phyloP scores from a whole-genome alignment of 2,329 filamentous ascomycete genomes.

The Xylariaceae sp. region DNA sequence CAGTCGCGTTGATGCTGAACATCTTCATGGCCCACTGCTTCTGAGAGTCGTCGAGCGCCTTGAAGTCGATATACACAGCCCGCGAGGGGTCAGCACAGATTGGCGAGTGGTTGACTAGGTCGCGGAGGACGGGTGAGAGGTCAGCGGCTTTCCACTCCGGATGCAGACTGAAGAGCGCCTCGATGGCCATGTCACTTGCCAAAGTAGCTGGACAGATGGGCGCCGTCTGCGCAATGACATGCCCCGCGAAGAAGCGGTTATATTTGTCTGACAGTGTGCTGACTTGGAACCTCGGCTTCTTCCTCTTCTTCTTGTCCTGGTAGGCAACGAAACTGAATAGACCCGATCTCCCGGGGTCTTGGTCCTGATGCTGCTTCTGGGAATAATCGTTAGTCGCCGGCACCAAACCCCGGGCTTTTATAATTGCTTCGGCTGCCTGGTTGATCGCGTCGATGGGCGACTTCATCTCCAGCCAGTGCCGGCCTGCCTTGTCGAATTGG shows the following conservation, averaged over 20 bases:
- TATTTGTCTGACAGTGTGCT: slow-evolving; percentile 43
- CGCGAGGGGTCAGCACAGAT: slow-evolving; percentile 13
- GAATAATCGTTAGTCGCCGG: no score
- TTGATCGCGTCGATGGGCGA: slow-evolving; percentile 2
- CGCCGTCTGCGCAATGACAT: slow-evolving; percentile 44
- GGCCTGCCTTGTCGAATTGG: slow-evolving; percentile 44
- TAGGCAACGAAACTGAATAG: slow-evolving; percentile 37
- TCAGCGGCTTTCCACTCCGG: slow-evolving; percentile 22
- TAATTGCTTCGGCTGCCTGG: slow-evolving; percentile 9
- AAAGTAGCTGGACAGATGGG: slow-evolving; percentile 45
- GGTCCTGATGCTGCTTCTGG: background rate
- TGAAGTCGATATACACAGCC: background rate
- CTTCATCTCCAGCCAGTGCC: slow-evolving; percentile 45
- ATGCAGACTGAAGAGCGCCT: slow-evolving; percentile 37
- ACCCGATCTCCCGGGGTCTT: background rate
- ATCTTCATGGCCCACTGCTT: background rate
- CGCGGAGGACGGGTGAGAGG: slow-evolving; percentile 29
- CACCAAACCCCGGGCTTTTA: no score
- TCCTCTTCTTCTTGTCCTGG: slow-evolving; percentile 21
- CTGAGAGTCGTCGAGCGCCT: background rate
- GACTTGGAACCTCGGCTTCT: slow-evolving; percentile 43
- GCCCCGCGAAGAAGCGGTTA: slow-evolving; percentile 38
- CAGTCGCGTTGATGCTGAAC: background rate
- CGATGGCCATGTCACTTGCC: slow-evolving; percentile 38
- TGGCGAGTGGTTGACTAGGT: slow-evolving; percentile 19